Conservation (phyloP, 2,329 filamentous ascomycete genomes). For the Sporothrix brasiliensis region DNA sequence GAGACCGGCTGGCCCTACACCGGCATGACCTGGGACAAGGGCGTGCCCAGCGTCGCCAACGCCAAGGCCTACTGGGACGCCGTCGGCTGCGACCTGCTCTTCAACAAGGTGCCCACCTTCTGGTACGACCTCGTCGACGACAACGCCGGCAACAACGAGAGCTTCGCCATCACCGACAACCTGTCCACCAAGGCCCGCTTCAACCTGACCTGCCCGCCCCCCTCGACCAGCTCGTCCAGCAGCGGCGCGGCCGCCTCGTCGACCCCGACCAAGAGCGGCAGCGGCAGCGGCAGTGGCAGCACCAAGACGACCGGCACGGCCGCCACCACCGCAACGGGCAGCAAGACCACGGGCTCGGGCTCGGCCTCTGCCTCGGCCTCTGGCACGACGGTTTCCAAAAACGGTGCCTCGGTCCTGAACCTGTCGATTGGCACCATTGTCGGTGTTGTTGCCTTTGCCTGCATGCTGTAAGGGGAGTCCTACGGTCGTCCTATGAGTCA, state of each 20-base stretch:
- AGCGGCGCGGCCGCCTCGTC: slow-evolving; percentile 30
- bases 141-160: slow-evolving; percentile 61
- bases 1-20: slow-evolving; percentile 58
- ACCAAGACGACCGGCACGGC: background rate
- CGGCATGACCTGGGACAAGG: slow-evolving; percentile 58
- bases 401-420: background rate
- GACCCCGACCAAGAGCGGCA: slow-evolving; percentile 33
- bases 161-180: slow-evolving; percentile 60
- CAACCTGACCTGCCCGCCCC: slow-evolving; percentile 57
- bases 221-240: slow-evolving; percentile 36
- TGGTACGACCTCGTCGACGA: slow-evolving; percentile 66
- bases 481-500: background rate
- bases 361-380: background rate
- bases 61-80: slow-evolving; percentile 66
- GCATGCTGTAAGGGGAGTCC: background rate
- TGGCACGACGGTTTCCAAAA: background rate
- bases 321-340: background rate
- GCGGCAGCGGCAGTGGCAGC: background rate
- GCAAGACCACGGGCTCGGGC: background rate
- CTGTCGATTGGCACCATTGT: slow-evolving; percentile 21
- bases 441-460: slow-evolving; percentile 19
- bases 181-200: slow-evolving; percentile 56
- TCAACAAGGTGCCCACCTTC: slow-evolving; percentile 59
- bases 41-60: slow-evolving; percentile 58
- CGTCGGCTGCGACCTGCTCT: slow-evolving; percentile 62